Evolutionary conservation across 2,329 filamentous ascomycete species (phyloP).

Genomic region (Stemphylium beticola): DNA sequence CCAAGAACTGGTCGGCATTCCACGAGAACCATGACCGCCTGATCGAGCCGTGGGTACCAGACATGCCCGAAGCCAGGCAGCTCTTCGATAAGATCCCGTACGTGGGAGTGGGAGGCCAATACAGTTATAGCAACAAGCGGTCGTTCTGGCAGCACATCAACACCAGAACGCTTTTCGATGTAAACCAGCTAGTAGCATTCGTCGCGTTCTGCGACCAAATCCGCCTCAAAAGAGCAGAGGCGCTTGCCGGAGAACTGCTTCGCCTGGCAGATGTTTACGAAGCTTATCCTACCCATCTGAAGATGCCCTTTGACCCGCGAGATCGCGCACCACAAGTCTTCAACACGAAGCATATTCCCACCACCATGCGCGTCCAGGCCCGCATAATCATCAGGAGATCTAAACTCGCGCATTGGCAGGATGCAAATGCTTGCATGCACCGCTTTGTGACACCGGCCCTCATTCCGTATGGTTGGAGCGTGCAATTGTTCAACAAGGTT

Average conservation of each 20-base stretch:
- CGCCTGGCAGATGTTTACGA: conserved; percentile 13
- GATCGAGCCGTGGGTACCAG: not conserved
- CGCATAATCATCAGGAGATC: not conserved
- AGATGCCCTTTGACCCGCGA: conserved; percentile 13
- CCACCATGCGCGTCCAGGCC: not conserved
- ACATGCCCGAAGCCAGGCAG: not conserved
- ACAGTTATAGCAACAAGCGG: no score
- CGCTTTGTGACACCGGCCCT: conserved; percentile 14
- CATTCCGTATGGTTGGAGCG: conserved; percentile 15
- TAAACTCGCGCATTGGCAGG: not conserved
- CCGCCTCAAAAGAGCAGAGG: conserved; percentile 9
- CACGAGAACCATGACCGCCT: not conserved
- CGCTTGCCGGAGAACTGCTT: conserved; percentile 5
- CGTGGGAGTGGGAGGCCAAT: not conserved
- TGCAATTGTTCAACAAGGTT: conserved; percentile 3
- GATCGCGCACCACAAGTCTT: not conserved
- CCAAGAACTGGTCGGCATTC: not conserved
- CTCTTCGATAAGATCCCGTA: not conserved
- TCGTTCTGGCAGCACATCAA: not conserved
- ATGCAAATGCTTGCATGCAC: not conserved
- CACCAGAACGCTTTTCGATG: not conserved
- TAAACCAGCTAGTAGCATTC: conserved; percentile 1
- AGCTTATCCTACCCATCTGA: conserved; percentile 9
- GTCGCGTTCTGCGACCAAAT: conserved; percentile 3
- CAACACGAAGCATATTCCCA: conserved; percentile 9